These are phyloP conservation scores for Psilocybe cyanescens DNA, from an alignment of 768 basidiomycete species.

Conservation along the genomic window DNA sequence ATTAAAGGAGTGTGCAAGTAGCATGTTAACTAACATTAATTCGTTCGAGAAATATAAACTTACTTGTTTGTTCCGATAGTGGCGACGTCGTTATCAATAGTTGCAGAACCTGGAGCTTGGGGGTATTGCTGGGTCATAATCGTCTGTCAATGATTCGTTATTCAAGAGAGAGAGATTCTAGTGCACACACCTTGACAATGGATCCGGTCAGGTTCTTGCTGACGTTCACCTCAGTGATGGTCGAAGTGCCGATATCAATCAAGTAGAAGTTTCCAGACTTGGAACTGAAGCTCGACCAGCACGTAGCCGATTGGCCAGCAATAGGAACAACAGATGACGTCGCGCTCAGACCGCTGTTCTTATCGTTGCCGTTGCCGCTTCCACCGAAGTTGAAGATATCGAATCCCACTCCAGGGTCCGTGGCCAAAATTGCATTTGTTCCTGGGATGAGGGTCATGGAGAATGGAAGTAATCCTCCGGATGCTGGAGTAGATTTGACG, in stretches of 20 bases:
- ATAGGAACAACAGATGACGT: constrained; percentile 36
- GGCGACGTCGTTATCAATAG: constrained; percentile 45
- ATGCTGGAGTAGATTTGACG: constrained; percentile 30
- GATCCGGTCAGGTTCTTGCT: constrained; percentile 45
- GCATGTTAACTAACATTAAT: not conserved
- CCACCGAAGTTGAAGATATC: constrained; percentile 38
- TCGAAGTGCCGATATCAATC: constrained; percentile 43
- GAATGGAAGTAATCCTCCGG: constrained; percentile 52
- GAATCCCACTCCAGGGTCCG: constrained; percentile 43
- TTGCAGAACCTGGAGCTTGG: constrained; percentile 36
- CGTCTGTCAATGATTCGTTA: not conserved
- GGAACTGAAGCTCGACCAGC: constrained; percentile 45
- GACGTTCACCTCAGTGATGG: constrained; percentile 49
- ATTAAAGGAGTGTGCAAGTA: too few relatives aligned
- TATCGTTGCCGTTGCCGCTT: constrained; percentile 5
- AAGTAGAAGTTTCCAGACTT: constrained; percentile 50
- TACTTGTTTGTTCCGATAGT: constrained; percentile 41
- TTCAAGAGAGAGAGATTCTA: not conserved
- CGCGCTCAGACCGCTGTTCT: constrained; percentile 20
- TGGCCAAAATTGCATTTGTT: constrained; percentile 38
- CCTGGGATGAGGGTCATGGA: constrained; percentile 45
- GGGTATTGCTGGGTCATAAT: constrained; percentile 35
- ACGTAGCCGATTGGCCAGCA: constrained; percentile 42
- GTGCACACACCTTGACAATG: constrained; percentile 42
- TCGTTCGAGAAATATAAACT: constrained; percentile 10